Conservation (phyloP, 345 rosid genomes). For the Syzygium grande region DNA sequence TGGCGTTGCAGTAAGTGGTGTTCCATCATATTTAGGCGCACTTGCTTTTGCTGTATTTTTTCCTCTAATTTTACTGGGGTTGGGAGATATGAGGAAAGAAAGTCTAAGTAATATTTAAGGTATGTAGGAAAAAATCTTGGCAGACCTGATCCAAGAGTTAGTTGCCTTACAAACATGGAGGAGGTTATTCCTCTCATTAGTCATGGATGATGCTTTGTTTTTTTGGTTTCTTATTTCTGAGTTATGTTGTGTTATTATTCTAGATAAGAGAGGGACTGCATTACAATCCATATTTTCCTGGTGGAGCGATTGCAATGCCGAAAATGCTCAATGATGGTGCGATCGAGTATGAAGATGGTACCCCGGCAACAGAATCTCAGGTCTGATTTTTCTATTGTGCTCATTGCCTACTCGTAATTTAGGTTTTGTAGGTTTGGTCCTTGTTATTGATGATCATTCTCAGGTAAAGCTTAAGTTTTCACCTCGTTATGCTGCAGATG, state of each 20-base stretch:
- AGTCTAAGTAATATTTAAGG: neutral
- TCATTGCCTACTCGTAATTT: neutral
- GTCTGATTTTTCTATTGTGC: slow-evolving; percentile 20
- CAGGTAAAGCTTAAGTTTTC: neutral
- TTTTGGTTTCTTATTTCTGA: neutral
- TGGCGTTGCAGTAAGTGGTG: slow-evolving; percentile 53
- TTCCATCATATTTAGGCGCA: neutral
- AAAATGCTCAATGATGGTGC: slow-evolving; percentile 98
- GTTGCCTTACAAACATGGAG: neutral
- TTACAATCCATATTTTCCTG: slow-evolving; percentile 98
- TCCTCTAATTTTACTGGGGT: neutral
- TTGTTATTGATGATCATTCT: neutral
- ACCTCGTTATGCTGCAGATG: slow-evolving; percentile 47
- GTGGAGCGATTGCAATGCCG: slow-evolving; percentile 99
- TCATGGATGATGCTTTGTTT: neutral
- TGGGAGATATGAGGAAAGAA: neutral
- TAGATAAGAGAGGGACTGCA: slow-evolving; percentile 94
- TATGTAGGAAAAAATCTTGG: neutral
- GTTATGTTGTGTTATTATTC: slow-evolving; percentile 1
- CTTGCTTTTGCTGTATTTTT: neutral
- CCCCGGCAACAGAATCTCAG: slow-evolving; percentile 98
- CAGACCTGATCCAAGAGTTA: neutral
- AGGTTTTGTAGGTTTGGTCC: neutral
- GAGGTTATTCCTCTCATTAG: neutral
- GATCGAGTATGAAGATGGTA: slow-evolving; percentile 95